Evolutionary conservation across 2,329 filamentous ascomycete genomes (phyloP), one percentile per base, ranked within the genome.

Genomic region (Lachnellula hyalina): DNA sequence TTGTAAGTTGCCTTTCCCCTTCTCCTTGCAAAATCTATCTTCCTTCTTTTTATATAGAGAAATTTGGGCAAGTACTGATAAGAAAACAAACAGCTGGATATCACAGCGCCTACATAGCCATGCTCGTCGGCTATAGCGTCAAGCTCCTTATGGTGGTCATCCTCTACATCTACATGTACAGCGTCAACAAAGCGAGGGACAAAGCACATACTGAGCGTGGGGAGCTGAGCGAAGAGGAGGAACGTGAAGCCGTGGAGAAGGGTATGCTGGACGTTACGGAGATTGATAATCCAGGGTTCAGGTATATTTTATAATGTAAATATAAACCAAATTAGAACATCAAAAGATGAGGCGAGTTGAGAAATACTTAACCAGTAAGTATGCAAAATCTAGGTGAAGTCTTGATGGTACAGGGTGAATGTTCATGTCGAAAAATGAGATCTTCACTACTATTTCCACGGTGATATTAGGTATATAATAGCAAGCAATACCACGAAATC

Each of bases 231-330:
- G 70, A 71, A 4, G 73, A 76, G 34, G 73, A 77, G 44, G 77
- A 79, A 61, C 73, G 70, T 47, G 73, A 75, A 41, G 79, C 77
- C 0, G 74, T 82, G 35, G 78, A 82, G 63, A 72, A 69, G 52
- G 79, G 78, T 1, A 81, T 82, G 79, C 70, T 75, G 57, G 79
- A 82, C 64, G 69, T 75, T 67, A 82, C 79, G 0, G 79, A 82
- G 65, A 64, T 82, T 21, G 78, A 82, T 47, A 82, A 82, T 54
- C 76, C 73, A 61, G 77, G 73, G 0, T 81, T 82, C 59, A 71
- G 78, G 63, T 81, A 81, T 61, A 75, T 75, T 9, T 62, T 81
- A 17, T 77, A 62, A 21, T 44, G n/a, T 44, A 5, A 11, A 19
- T 17, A 17, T 40, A 40, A 40, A 3, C 3, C 4, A 6, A 0